A percentile compares a stretch with the other conserved stretches of the same genome.
Evolutionary conservation across 352 stramenopile species (phyloP).

Genomic region (Pythium oligandrum): DNA sequence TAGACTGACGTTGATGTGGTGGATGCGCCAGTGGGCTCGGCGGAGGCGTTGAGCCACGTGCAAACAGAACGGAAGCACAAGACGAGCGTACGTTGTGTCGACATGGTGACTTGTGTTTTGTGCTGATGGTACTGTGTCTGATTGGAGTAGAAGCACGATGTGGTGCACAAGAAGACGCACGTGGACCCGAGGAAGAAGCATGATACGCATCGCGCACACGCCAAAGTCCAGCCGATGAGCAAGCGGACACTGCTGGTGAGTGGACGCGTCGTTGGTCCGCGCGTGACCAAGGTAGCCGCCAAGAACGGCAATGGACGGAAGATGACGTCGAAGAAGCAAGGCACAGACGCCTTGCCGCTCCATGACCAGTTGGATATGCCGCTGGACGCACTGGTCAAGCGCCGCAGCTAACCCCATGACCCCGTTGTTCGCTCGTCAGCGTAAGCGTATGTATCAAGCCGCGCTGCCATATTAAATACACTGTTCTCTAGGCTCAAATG

Average conservation of each 20-base stretch:
- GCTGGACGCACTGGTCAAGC: slow-evolving; percentile 62
- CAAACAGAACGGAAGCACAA: too few species aligned
- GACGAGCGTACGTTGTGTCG: background rate
- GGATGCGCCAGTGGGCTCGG: background rate
- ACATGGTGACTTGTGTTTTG: background rate
- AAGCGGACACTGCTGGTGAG: slow-evolving; percentile 50
- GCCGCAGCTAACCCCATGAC: slow-evolving; percentile 28
- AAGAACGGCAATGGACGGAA: slow-evolving; percentile 18
- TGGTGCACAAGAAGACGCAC: slow-evolving; percentile 13
- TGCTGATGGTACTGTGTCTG: background rate
- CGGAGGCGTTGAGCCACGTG: too few species aligned
- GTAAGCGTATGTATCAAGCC: too few species aligned
- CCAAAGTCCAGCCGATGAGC: slow-evolving; percentile 32
- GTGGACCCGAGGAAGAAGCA: slow-evolving; percentile 42
- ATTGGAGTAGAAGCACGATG: slow-evolving; percentile 15
- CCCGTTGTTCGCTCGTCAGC: slow-evolving; percentile 12
- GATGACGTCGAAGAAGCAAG: slow-evolving; percentile 10
- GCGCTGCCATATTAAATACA: too few species aligned
- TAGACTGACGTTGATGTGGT: background rate
- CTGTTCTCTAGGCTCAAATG: slow-evolving; percentile 10
- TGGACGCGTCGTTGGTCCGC: slow-evolving; percentile 49
- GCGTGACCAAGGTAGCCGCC: slow-evolving; percentile 9
- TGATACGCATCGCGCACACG: slow-evolving; percentile 35
- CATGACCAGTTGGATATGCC: slow-evolving; percentile 63
- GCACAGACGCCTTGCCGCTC: slow-evolving; percentile 23